Evolutionary conservation across 345 rosid genomes (phyloP).

Genomic region (Populus ilicifolia): DNA sequence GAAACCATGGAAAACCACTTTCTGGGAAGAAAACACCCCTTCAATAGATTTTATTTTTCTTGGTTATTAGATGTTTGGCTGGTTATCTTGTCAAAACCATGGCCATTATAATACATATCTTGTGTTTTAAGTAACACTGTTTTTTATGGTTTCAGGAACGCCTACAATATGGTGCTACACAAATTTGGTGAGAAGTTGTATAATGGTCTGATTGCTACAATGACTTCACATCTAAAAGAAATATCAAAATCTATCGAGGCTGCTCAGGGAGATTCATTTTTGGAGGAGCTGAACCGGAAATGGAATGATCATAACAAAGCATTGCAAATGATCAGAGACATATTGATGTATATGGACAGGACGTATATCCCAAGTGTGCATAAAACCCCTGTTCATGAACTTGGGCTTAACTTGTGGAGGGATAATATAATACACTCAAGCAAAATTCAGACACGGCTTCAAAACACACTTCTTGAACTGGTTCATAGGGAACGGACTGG

Average conservation of each 20-base stretch:
- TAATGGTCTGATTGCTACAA: constrained; percentile 71
- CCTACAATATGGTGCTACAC: constrained; percentile 98
- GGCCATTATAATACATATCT: not conserved
- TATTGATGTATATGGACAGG: constrained; percentile 97
- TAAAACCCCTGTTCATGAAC: constrained; percentile 88
- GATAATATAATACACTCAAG: constrained; percentile 68
- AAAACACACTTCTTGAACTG: constrained; percentile 77
- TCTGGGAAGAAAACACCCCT: too few species aligned
- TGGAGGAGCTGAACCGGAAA: constrained; percentile 89
- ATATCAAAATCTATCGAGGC: constrained; percentile 76
- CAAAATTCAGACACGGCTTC: constrained; percentile 72
- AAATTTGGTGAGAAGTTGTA: constrained; percentile 91
- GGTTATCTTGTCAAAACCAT: not conserved
- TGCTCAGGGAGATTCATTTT: constrained; percentile 85
- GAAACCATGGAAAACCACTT: too few species aligned
- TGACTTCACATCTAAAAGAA: constrained; percentile 85
- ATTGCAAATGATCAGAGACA: constrained; percentile 92
- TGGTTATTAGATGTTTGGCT: not conserved
- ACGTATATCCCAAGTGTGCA: constrained; percentile 73
- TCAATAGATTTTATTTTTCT: not conserved
- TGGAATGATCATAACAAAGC: constrained; percentile 99
- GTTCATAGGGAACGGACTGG: constrained; percentile 79
- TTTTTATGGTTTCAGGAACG: constrained; percentile 55
- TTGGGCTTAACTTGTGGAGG: constrained; percentile 91
- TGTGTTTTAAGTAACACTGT: not conserved